Conservation (phyloP, 2,329 filamentous ascomycete genomes). For the Penicillium sp. region DNA sequence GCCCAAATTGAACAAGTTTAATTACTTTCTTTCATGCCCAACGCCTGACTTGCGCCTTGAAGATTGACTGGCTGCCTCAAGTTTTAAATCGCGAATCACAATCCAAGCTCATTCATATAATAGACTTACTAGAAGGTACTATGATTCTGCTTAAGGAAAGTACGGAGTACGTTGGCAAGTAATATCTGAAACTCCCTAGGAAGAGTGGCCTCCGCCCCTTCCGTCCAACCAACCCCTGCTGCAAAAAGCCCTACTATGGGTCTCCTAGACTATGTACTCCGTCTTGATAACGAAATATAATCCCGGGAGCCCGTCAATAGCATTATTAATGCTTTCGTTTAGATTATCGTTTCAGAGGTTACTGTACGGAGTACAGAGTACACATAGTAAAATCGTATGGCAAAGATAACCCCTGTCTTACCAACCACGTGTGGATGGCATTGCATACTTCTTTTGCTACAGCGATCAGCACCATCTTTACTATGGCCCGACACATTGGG, state of each 20-base stretch:
- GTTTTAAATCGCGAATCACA: neutral
- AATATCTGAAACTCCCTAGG: conserved; percentile 5
- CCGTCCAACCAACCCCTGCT: neutral
- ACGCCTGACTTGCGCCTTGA: conserved; percentile 17
- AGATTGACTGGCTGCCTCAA: conserved; percentile 8
- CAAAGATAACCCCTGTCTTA: neutral
- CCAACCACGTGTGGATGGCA: conserved; percentile 1
- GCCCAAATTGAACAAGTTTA: conserved; percentile 16
- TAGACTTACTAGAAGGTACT: neutral
- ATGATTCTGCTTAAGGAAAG: neutral
- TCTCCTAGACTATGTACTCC: neutral
- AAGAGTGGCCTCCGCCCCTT: neutral
- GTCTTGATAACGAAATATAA: neutral
- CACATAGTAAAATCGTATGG: neutral
- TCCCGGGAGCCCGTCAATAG: neutral
- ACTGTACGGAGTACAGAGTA: neutral
- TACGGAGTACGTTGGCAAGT: neutral
- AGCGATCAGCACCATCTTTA: neutral
- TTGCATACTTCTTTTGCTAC: neutral
- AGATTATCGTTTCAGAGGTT: neutral
- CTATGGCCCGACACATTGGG: neutral
- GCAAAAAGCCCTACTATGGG: neutral
- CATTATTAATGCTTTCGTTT: neutral
- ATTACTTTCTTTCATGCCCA: conserved; percentile 24
- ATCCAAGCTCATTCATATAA: neutral